phyloP scores from a whole-genome alignment of 108 stramenopile genomes.

The Epithemia pelagica region DNA sequence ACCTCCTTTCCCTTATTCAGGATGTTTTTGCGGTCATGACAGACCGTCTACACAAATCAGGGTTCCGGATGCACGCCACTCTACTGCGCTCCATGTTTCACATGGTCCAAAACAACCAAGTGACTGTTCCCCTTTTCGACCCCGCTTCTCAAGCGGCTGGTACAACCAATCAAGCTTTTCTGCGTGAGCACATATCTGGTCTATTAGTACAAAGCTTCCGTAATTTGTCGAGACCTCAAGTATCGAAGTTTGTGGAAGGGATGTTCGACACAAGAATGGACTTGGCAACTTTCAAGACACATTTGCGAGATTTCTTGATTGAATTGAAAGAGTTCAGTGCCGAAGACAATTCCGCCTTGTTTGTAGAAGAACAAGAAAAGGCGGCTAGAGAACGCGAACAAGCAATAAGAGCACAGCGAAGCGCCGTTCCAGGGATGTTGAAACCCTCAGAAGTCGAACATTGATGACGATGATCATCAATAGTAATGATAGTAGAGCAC shows the following conservation, averaged over 20 bases:
- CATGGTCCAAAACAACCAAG: slow-evolving; percentile 90
- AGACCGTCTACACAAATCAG: slow-evolving; percentile 96
- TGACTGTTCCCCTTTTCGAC: slow-evolving; percentile 92
- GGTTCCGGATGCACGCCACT: slow-evolving; percentile 98
- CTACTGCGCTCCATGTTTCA: slow-evolving; percentile 95
- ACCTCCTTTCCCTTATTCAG: slow-evolving; percentile 91
- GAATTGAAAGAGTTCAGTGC: slow-evolving; percentile 95
- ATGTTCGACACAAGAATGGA: slow-evolving; percentile 97
- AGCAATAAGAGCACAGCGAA: slow-evolving; percentile 64
- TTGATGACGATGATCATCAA: too few species aligned
- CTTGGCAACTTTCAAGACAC: slow-evolving; percentile 94
- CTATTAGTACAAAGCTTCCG: slow-evolving; percentile 90
- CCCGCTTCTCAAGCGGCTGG: slow-evolving; percentile 63
- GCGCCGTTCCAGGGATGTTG: slow-evolving; percentile 94
- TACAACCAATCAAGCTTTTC: slow-evolving; percentile 81
- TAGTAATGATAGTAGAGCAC: too few species aligned
- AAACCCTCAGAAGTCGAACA: slow-evolving; percentile 93
- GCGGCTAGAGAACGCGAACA: slow-evolving; percentile 55
- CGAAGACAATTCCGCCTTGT: slow-evolving; percentile 95
- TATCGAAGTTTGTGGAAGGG: slow-evolving; percentile 91
- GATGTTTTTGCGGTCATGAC: slow-evolving; percentile 98
- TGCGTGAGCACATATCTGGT: slow-evolving; percentile 87
- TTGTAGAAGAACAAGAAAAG: slow-evolving; percentile 83
- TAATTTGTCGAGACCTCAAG: slow-evolving; percentile 87
- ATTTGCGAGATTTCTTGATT: slow-evolving; percentile 97